These are phyloP conservation scores for Aureobasidium sp. DNA, from an alignment of 2,329 filamentous ascomycete species.

Conservation along the genomic window DNA sequence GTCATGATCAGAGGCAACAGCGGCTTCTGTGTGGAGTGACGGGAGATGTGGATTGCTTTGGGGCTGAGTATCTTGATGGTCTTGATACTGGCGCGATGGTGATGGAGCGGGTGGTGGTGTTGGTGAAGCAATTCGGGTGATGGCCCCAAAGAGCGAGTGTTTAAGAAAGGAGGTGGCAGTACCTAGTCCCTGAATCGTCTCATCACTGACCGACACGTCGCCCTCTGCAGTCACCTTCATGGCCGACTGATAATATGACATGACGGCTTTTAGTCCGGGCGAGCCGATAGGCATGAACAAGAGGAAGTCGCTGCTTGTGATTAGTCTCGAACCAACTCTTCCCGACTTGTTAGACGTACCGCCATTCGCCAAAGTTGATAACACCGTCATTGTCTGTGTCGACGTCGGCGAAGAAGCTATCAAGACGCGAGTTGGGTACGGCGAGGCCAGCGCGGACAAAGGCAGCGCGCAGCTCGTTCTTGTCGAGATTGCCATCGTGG, in stretches of 20 bases:
- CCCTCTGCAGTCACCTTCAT: slow-evolving; percentile 88
- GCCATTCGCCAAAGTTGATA: slow-evolving; percentile 93
- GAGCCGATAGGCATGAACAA: slow-evolving; percentile 70
- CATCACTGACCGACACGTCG: slow-evolving; percentile 85
- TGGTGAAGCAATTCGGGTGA: slow-evolving; percentile 57
- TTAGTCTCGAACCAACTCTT: background rate
- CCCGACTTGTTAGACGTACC: slow-evolving; percentile 47
- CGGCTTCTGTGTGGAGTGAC: slow-evolving; percentile 6
- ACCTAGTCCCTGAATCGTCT: slow-evolving; percentile 90
- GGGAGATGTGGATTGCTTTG: slow-evolving; percentile 15
- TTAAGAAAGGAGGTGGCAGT: slow-evolving; percentile 56
- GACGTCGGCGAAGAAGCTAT: slow-evolving; percentile 81
- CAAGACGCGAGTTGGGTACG: slow-evolving; percentile 67
- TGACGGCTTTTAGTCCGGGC: slow-evolving; percentile 67
- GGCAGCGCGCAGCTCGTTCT: slow-evolving; percentile 69
- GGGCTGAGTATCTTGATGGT: slow-evolving; percentile 37
- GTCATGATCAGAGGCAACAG: slow-evolving; percentile 4
- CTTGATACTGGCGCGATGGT: slow-evolving; percentile 54
- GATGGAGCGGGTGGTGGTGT: slow-evolving; percentile 47
- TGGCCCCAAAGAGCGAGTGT: slow-evolving; percentile 65
- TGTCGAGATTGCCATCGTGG: slow-evolving; percentile 76
- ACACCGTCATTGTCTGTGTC: slow-evolving; percentile 80
- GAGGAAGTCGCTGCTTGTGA: slow-evolving; percentile 67
- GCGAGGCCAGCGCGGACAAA: slow-evolving; percentile 70
- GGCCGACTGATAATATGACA: slow-evolving; percentile 86